phyloP scores from a whole-genome alignment of 2,329 filamentous ascomycete genomes.

The Alternaria arbusti region DNA sequence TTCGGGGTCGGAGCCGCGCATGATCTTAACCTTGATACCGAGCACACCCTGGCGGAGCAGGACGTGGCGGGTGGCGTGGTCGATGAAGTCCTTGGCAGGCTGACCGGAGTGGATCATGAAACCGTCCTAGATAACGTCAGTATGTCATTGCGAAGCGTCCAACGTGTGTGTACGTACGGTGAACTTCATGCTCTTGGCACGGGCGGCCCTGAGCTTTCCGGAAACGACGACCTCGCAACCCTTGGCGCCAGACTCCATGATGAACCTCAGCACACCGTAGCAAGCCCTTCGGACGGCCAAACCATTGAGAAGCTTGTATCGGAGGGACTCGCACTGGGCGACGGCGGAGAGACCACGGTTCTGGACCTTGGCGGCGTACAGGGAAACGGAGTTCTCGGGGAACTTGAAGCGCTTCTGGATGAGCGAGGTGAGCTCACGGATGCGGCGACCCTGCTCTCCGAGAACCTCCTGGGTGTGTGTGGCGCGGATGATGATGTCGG shows the following conservation, averaged over 20 bases:
- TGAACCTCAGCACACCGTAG: slow-evolving; percentile 99
- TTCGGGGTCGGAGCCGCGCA: slow-evolving; percentile 99
- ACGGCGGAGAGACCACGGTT: slow-evolving; percentile 99
- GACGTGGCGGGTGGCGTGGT: slow-evolving; percentile 97
- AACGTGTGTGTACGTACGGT: slow-evolving; percentile 66
- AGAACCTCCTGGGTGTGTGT: slow-evolving; percentile 99
- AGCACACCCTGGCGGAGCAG: slow-evolving; percentile 99
- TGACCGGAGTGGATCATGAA: slow-evolving; percentile 99
- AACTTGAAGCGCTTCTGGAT: slow-evolving; percentile 99
- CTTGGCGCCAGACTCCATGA: slow-evolving; percentile 99
- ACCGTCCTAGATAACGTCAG: slow-evolving; percentile 68
- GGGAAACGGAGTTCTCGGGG: slow-evolving; percentile 99
- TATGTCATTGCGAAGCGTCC: neutral
- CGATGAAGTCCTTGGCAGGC: slow-evolving; percentile 99
- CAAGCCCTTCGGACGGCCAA: slow-evolving; percentile 97
- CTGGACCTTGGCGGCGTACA: slow-evolving; percentile 99
- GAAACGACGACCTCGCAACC: slow-evolving; percentile 99
- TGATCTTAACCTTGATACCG: slow-evolving; percentile 99
- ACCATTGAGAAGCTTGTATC: slow-evolving; percentile 99
- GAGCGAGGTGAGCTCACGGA: slow-evolving; percentile 99
- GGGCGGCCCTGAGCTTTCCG: slow-evolving; percentile 97
- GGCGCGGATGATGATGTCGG: slow-evolving; percentile 99
- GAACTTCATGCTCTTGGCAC: slow-evolving; percentile 99
- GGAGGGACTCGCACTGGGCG: slow-evolving; percentile 99
- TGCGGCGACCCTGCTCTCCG: slow-evolving; percentile 99